Base-by-base conservation (phyloP, 2,329 filamentous ascomycete species). In the Phaeosphaeria sp. region DNA sequence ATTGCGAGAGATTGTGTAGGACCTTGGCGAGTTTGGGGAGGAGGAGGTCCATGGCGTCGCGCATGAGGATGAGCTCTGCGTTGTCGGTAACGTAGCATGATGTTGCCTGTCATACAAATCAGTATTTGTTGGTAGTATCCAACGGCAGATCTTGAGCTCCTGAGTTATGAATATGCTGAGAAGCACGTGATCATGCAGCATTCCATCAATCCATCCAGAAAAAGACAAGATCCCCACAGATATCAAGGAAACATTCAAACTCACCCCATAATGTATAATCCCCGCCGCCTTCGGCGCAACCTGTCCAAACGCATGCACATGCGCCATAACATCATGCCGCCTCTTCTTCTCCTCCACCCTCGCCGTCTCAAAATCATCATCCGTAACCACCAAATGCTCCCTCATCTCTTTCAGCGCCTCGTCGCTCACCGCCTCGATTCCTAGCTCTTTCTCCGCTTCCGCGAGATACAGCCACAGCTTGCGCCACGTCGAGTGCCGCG, bases 401-500 rank as follows among this genome's bases (percentile, higher is more conserved):
- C 78, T 77, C 76, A 84, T 79, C 71, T 83, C 79, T 55, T 73
- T 60, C 53, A 83, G 76, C 1, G 81, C 82, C 42, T 93, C 84
- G n/a, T 86, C 85, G 15, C 86, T 88, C 73, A 97, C 93, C 3
- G 46, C 64, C 8, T 85, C 81, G 47, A 96, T 85, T 2, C 92
- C 92, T 2, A 96, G 85, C 77, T 93, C 90, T 76, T 88, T 89
- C 82, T 97, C 90, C 9, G 86, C 83, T 82, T 96, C 89, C 22
- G 93, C 93, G 11, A 97, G 89, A 79, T 85, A 88, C 45, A 94
- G 81, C 93, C 93, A 97, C 18, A 97, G 86, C 75, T 91, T 85
- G 63, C 93, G 87, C 92, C 92, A 96, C 54, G 88, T 92, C 43
- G 87, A 89, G 76, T 89, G 87, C 27, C 92, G 85, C 53, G 87